Evolutionary conservation across 257 asterid genomes (phyloP), one percentile per base, ranked within the genome.

Genomic region (Solanum raphanifolium): DNA sequence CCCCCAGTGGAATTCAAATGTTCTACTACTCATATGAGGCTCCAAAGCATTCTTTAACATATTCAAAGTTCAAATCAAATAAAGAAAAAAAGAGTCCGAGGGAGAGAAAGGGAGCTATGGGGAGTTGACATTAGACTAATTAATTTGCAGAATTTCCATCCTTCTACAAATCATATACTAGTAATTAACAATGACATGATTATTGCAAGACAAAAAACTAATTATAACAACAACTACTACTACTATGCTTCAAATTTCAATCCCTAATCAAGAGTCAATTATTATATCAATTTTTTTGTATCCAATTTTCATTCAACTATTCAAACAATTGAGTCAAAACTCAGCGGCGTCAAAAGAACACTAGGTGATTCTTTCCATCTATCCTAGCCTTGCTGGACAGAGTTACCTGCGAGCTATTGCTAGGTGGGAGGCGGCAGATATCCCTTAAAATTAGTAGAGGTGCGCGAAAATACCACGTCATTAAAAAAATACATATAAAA

Each of bases 1-100:
- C 15, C 99, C 98, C 99, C 99, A 97, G 86, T 97, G 99, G 91
- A 91, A 97, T 71, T 97, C 99, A 72, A 97, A 91, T 4, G 98
- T 95, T 89, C 94, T 91, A 5, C 92, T 93, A 88, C 98, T 97
- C 98, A 97, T 94, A 87, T 93, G 94, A 90, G 98, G 99, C 92
- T 97, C 98, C 94, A 97, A 90, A 52, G 98, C 98, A 90, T 97
- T 94, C 99, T 97, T 88, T 18, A n/a, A 7, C 68, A 48, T 29
- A 46, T 81, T 81, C 85, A 46, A 2, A 46, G 68, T 36, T 81
- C 20, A 48, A 81, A 5, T 5, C 27, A 27, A 20, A 43, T 43
- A 36, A 2, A 29, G 9, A 27, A 81, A 27, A 27, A 27, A 79
- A 79, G 66, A 27, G 52, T 2, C 16, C 1, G 25, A 13, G 84